These are phyloP conservation scores for Pseudoneurospora amorphoporcata DNA, from an alignment of 495 filamentous ascomycete species.

Conservation along the genomic window DNA sequence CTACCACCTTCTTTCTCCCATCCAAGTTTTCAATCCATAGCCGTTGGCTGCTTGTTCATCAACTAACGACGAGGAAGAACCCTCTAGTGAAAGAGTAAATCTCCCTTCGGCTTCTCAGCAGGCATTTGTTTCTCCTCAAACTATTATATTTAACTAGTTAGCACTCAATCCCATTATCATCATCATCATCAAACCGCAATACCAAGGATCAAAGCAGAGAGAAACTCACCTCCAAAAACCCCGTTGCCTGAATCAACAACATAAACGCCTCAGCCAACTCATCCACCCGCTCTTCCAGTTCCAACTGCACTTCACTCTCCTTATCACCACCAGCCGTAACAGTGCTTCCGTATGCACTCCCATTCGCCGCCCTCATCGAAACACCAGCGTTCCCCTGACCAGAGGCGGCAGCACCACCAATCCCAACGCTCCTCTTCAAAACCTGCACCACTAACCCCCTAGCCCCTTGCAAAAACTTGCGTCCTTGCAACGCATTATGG, in stretches of 20 bases:
- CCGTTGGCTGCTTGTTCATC: background rate
- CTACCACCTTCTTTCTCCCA: background rate
- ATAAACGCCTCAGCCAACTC: constrained; percentile 49
- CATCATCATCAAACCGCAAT: background rate
- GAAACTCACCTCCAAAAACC: constrained; percentile 47
- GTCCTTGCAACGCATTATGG: constrained; percentile 71
- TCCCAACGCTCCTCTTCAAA: constrained; percentile 81
- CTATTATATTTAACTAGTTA: constrained; percentile 19
- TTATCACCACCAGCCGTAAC: constrained; percentile 2
- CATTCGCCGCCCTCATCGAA: background rate
- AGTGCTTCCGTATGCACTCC: background rate
- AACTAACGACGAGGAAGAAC: background rate
- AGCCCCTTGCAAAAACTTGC: constrained; percentile 68
- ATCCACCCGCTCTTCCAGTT: constrained; percentile 37
- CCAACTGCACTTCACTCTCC: constrained; percentile 18
- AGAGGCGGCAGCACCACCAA: constrained; percentile 36
- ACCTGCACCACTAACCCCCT: constrained; percentile 70
- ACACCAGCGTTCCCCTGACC: background rate
- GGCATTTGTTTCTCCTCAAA: constrained; percentile 30
- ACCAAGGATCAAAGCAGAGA: background rate
- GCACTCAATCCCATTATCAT: background rate
- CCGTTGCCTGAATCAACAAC: constrained; percentile 46
- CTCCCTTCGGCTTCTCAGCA: constrained; percentile 13
- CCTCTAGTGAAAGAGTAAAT: background rate
- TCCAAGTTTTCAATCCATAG: background rate